phyloP scores from a whole-genome alignment of 2,329 filamentous ascomycete genomes.

The Colletotrichum brevisporum region DNA sequence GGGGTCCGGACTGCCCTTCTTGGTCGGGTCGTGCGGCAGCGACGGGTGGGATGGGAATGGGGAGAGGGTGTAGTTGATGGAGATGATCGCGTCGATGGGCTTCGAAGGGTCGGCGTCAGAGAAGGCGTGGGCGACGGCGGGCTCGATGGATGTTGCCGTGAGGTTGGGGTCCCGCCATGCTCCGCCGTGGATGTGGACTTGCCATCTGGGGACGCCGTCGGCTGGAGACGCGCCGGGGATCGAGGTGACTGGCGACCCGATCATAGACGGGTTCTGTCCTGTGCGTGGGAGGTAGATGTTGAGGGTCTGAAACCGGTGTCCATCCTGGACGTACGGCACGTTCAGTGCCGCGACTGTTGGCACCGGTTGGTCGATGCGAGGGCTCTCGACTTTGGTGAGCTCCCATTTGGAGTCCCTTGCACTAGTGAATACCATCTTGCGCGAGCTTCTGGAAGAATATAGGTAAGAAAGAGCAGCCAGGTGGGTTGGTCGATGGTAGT shows the following conservation, averaged over 20 bases:
- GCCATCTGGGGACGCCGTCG: background rate
- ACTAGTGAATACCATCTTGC: background rate
- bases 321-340: background rate
- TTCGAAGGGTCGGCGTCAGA: background rate
- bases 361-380: background rate
- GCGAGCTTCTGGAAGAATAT: too few relatives aligned
- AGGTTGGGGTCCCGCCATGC: slow-evolving; percentile 8
- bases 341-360: background rate
- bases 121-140: slow-evolving; percentile 11
- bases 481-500: too few relatives aligned
- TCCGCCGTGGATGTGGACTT: slow-evolving; percentile 9
- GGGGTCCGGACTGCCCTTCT: background rate
- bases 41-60: slow-evolving; percentile 5
- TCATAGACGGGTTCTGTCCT: background rate
- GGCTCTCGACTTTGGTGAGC: background rate
- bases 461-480: too few relatives aligned
- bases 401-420: background rate
- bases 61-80: slow-evolving; percentile 1
- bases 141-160: background rate
- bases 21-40: background rate
- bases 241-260: background rate
- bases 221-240: background rate
- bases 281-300: background rate
- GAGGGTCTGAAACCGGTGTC: slow-evolving; percentile 1
- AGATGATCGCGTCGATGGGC: background rate